phyloP scores from a whole-genome alignment of 306 rosid genomes.

The Sophora flavescens region DNA sequence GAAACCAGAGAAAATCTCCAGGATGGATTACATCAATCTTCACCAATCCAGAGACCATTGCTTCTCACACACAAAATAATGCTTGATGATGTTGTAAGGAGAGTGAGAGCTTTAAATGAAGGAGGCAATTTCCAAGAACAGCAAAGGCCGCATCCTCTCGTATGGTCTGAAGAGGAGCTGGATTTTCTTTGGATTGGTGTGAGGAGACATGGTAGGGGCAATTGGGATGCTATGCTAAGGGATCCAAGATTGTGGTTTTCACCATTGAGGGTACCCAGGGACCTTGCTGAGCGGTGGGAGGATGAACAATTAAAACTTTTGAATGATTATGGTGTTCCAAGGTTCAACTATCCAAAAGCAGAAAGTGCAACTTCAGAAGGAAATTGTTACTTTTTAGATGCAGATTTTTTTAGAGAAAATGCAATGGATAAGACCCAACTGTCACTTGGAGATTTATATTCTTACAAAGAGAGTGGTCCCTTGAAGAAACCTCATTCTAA shows the following conservation, averaged over 20 bases:
- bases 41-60: constrained; percentile 43
- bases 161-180: constrained; percentile 65
- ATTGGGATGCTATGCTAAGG: constrained; percentile 57
- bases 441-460: constrained; percentile 50
- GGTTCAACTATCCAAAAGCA: constrained; percentile 39
- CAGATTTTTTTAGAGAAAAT: constrained; percentile 41
- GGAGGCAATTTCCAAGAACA: constrained; percentile 37
- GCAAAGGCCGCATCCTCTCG: constrained; percentile 18
- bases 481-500: constrained; percentile 40
- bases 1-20: constrained; percentile 45
- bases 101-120: constrained; percentile 44
- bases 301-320: constrained; percentile 52
- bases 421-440: constrained; percentile 42
- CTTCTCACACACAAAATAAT: constrained; percentile 41
- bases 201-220: constrained; percentile 58
- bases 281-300: constrained; percentile 58
- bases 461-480: constrained; percentile 34
- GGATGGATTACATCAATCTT: constrained; percentile 44
- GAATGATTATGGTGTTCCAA: constrained; percentile 36
- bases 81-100: constrained; percentile 46
- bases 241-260: constrained; percentile 59
- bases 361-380: constrained; percentile 25
- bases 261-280: constrained; percentile 48
- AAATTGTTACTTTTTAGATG: constrained; percentile 16
- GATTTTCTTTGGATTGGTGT: constrained; percentile 66